Conservation (phyloP, 148 eudicot species). For the Amaranthus cruentus region DNA sequence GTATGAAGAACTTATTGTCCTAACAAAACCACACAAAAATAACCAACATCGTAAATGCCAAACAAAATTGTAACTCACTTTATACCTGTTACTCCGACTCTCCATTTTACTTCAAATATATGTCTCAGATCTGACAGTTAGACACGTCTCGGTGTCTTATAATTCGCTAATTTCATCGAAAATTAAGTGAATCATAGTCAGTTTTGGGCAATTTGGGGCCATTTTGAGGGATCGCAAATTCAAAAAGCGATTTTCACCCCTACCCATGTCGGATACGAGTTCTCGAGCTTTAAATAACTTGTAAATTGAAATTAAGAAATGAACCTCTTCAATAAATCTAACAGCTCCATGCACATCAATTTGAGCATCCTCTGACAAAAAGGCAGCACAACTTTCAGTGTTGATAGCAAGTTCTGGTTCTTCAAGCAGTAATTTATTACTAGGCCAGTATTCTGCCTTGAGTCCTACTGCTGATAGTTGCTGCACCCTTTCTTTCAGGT, state of each 20-base stretch:
- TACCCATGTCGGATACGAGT: too few relatives aligned
- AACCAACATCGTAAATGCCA: background rate
- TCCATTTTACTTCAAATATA: too few relatives aligned
- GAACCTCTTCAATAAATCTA: constrained; percentile 64
- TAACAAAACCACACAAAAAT: constrained; percentile 17
- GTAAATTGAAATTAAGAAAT: background rate
- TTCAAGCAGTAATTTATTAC: constrained; percentile 35
- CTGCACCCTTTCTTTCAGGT: constrained; percentile 45
- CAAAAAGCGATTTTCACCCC: too few relatives aligned
- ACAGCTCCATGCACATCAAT: constrained; percentile 60
- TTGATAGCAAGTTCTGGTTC: constrained; percentile 69
- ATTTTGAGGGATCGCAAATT: too few relatives aligned
- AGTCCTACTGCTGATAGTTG: constrained; percentile 55
- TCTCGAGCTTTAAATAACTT: too few relatives aligned
- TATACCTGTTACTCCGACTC: too few relatives aligned
- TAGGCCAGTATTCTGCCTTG: constrained; percentile 50
- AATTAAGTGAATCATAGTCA: too few relatives aligned
- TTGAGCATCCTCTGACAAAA: constrained; percentile 67
- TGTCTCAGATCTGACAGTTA: too few relatives aligned
- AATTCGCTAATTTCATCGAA: too few relatives aligned
- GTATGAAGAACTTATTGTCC: constrained; percentile 58
- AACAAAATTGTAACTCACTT: too few relatives aligned
- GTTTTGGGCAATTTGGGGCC: too few relatives aligned
- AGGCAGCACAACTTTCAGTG: constrained; percentile 59
- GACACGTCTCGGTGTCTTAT: too few relatives aligned